Evolutionary conservation across 768 basidiomycete species (phyloP).

Genomic region (Inosperma sp.): DNA sequence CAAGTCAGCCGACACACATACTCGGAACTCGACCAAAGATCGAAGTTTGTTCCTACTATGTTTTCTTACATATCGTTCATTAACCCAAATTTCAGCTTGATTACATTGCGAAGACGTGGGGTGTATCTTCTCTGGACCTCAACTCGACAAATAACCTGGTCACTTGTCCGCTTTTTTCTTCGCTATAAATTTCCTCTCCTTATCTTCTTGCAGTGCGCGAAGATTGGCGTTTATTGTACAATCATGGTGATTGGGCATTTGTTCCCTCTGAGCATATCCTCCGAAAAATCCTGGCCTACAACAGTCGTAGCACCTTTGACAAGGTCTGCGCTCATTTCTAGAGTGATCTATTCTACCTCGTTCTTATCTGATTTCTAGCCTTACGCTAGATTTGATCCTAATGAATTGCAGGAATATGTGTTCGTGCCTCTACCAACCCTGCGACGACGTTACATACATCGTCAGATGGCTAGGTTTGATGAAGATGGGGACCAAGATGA

Average conservation of each 20-base stretch:
- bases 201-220: background rate
- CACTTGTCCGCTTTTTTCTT: too few relatives aligned
- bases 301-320: background rate
- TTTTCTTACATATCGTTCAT: too few relatives aligned
- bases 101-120: too few relatives aligned
- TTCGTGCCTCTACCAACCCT: slow-evolving; percentile 2
- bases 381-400: background rate
- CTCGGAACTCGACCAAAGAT: too few relatives aligned
- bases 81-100: too few relatives aligned
- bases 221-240: slow-evolving; percentile 3
- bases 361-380: background rate
- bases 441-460: background rate
- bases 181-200: background rate
- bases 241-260: slow-evolving; percentile 2
- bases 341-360: background rate
- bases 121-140: too few relatives aligned
- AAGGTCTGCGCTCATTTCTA: background rate
- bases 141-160: too few relatives aligned
- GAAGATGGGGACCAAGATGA: background rate
- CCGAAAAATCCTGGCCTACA: background rate
- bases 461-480: background rate
- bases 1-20: too few relatives aligned
- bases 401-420: background rate
- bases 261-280: background rate
- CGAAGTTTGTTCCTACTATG: too few relatives aligned